Percentiles rank a stretch among this genome's conserved stretches.
Evolutionary conservation across 2,329 filamentous ascomycete species (phyloP).

Genomic region (Tolypocladium amazonense): DNA sequence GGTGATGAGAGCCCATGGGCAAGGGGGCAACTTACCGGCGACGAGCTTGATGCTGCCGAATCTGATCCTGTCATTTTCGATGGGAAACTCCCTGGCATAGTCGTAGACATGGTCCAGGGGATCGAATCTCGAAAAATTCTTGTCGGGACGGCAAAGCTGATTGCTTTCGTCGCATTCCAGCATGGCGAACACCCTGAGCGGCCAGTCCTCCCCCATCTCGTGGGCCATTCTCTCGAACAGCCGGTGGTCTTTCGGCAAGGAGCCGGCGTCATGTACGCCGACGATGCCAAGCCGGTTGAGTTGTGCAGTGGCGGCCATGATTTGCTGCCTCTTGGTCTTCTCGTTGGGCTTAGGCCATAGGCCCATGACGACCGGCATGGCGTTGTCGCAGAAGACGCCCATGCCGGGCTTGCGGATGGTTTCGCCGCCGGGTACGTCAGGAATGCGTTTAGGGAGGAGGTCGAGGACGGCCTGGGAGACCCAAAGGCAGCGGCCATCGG

Average conservation of each 20-base stretch:
- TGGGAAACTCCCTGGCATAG: no score
- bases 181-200: constrained; percentile 57
- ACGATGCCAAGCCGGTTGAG: constrained; percentile 57
- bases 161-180: constrained; percentile 54
- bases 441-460: constrained; percentile 42
- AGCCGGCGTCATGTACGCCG: constrained; percentile 59
- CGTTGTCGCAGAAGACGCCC: constrained; percentile 66
- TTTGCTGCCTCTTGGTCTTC: constrained; percentile 38
- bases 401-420: constrained; percentile 49
- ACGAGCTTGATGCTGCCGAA: constrained; percentile 64
- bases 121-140: no score
- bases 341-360: constrained; percentile 46
- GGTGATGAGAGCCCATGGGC: background rate
- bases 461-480: constrained; percentile 53
- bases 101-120: no score
- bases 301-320: constrained; percentile 49
- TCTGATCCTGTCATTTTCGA: no score
- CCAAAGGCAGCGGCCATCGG: constrained; percentile 62
- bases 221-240: constrained; percentile 42
- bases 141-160: constrained; percentile 46
- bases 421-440: constrained; percentile 52
- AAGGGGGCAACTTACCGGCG: constrained; percentile 35
- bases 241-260: constrained; percentile 40
- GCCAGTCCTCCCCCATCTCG: constrained; percentile 36
- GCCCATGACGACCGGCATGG: constrained; percentile 50